Evolutionary conservation across 345 rosid species (phyloP), one percentile per base, ranked within the genome.

Genomic region (Pistacia integerrima): DNA sequence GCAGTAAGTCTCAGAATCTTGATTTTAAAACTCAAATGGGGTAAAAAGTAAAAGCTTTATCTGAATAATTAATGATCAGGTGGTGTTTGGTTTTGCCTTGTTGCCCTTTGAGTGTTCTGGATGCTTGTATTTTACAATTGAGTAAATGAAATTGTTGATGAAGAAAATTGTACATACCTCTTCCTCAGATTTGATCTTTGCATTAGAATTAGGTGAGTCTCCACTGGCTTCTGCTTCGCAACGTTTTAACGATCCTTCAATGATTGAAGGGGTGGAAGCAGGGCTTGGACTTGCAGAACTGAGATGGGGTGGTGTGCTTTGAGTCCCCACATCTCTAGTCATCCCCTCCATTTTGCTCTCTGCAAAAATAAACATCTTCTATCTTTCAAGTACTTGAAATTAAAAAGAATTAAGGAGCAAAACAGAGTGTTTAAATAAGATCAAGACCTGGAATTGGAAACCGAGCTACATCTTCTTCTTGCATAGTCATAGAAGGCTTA

Each of bases 311-410:
- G 87, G 84, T 66, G 89, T 87, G 85, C 95, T 97, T 78, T 97
- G 99, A 65, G 91, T 90, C 38, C 98, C 98, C 58, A 90, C 92
- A 88, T 94, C 97, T 80, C 89, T 81, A 44, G 92, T 92, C 73
- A 38, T 64, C 62, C 86, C 81, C 83, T 69, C 87, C 54, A 54
- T 82, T 82, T 85, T 93, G 84, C 83, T 85, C 70, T 87, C 97
- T 89, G 74, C 70, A 70, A 18, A 69, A 33, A 77, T 22, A 66
- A 70, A 67, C 12, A 25, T 57, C 48, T 60, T 74, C 4, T 36
- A 25, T 38, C 70, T 60, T 28, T 77, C 54, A 62, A 56, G 36
- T 4, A 33, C 35, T 20, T 25, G 17, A 76, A 76, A 41, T 46
- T 8, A 48, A 64, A 20, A 46, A 12, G 6, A 65, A 30, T 30